These are phyloP conservation scores for Metschnikowia cerradonensis DNA, from an alignment of 805 yeast genomes.

Conservation along the genomic window DNA sequence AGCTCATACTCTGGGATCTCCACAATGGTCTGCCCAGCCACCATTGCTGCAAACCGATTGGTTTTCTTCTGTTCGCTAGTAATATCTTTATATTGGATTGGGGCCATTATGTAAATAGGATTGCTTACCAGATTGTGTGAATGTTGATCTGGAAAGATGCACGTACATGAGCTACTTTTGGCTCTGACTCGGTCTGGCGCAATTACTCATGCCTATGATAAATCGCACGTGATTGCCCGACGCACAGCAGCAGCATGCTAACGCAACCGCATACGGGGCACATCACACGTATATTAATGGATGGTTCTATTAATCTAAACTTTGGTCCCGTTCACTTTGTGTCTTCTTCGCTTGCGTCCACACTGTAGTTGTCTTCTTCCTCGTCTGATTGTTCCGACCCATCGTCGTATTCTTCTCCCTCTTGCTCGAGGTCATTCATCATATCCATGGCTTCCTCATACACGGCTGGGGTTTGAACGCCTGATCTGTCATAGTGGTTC, in stretches of 20 bases:
- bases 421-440: conserved; percentile 10
- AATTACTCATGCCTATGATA: conserved; percentile 10
- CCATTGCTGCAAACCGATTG: conserved; percentile 69
- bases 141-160: neutral
- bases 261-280: neutral
- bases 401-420: conserved; percentile 1
- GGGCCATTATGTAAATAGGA: neutral
- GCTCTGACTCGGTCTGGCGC: conserved; percentile 2
- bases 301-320: no score
- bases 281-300: no score
- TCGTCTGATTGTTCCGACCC: conserved; percentile 4
- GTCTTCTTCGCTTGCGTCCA: neutral
- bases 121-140: neutral
- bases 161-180: neutral
- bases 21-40: conserved; percentile 72
- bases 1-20: conserved; percentile 69
- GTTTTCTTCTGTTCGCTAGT: conserved; percentile 43
- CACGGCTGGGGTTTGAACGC: conserved; percentile 25
- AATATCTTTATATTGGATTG: conserved; percentile 30
- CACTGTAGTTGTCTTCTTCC: conserved; percentile 1
- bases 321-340: neutral
- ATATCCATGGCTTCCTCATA: conserved; percentile 15
- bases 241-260: neutral
- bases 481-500: conserved; percentile 21
- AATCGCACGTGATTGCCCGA: conserved; percentile 11